Percentiles rank a stretch among this genome's conserved stretches.
Evolutionary conservation across 1,284 basidiomycete genomes (phyloP).

Genomic region (Ganoderma boninense): DNA sequence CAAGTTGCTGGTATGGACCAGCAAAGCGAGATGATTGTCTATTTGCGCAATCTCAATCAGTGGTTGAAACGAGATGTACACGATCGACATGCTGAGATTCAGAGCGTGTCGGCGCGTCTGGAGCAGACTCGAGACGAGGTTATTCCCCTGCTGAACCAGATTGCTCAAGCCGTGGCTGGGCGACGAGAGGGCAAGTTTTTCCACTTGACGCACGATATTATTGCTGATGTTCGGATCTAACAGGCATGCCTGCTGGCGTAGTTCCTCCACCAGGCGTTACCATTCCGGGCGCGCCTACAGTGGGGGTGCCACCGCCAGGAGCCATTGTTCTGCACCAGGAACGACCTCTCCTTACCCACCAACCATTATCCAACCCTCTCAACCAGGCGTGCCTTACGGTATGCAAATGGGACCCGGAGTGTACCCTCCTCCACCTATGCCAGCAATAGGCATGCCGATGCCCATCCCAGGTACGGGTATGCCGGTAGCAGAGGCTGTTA

Average conservation of each 20-base stretch:
- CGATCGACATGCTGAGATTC: slow-evolving; percentile 76
- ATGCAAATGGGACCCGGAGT: not conserved
- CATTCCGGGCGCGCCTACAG: not conserved
- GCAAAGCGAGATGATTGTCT: slow-evolving; percentile 79
- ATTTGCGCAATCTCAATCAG: slow-evolving; percentile 73
- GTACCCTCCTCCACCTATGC: not conserved
- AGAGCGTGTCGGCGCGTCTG: slow-evolving; percentile 68
- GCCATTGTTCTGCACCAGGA: slow-evolving; percentile 26
- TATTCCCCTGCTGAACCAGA: slow-evolving; percentile 49
- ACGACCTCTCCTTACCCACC: slow-evolving; percentile 4
- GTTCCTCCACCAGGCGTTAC: slow-evolving; percentile 7
- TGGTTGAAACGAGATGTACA: slow-evolving; percentile 80
- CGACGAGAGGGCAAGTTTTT: slow-evolving; percentile 26
- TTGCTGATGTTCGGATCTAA: not conserved
- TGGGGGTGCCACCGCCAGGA: slow-evolving; percentile 17
- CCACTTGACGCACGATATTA: too few species aligned
- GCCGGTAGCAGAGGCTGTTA: too few species aligned
- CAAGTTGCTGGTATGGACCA: slow-evolving; percentile 79
- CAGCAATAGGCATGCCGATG: not conserved
- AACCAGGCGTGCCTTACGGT: not conserved
- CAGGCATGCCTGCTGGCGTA: not conserved
- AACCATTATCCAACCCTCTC: slow-evolving; percentile 25
- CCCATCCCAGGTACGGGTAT: not conserved
- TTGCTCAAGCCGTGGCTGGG: slow-evolving; percentile 34
- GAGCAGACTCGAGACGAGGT: slow-evolving; percentile 59